Base-by-base conservation (phyloP, 108 stramenopile species). In the Stephanodiscus minutulus region DNA sequence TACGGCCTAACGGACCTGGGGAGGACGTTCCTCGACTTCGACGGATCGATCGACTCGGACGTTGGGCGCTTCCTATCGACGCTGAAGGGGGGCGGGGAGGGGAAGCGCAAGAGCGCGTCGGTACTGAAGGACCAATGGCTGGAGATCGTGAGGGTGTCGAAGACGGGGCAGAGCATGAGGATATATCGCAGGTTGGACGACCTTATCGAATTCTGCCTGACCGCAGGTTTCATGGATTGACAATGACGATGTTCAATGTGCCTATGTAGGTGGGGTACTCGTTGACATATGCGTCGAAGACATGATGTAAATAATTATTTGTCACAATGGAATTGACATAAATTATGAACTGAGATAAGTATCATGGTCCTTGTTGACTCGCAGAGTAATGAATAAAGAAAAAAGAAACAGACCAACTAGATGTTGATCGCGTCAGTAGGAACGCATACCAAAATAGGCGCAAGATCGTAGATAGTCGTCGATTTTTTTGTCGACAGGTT, bases 91-190 rank as follows among this genome's bases (percentile, higher is more conserved):
- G 5, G 31, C 31, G 31, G 31, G 31, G 76, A 63, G 24, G 77
- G 72, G 22, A 66, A 70, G 24, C 82, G 88, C 9, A 89, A 89
- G 66, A 72, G 74, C 3, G 53, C 60, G 27, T 20, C 65, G 11
- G 71, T 71, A 2, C 53, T 93, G 59, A 88, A 89, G 53, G 73
- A 64, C 29, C 79, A 91, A 52, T 93, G 90, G 90, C 28, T 90
- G 65, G 92, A 93, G 66, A 81, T 93, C 47, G 74, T 90, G 11
- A 66, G 87, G 15, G 87, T 86, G 8, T 86, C 85, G 39, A 88
- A 91, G 48, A 63, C 71, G 70, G 86, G 87, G 35, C 90, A 93
- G 76, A 71, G 79, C 49, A 91, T 93, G 92, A 61, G 92, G 61
- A 87, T 93, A 25, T 91, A 90, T 79, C 68, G 84, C 24, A 70